Evolutionary conservation across 768 basidiomycete genomes (phyloP).

Genomic region (Panaeolus papilionaceus): DNA sequence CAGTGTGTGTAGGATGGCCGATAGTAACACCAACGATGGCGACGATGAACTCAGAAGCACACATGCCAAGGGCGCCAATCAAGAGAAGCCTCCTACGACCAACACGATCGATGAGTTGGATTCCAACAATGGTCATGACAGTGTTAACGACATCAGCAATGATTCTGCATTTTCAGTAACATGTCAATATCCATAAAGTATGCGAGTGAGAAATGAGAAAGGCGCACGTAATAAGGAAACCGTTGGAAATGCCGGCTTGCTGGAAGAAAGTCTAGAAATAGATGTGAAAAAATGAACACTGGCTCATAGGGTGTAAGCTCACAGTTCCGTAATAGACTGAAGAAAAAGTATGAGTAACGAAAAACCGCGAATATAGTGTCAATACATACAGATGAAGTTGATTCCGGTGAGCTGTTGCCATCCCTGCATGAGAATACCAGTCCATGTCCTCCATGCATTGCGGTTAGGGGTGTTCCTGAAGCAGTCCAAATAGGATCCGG

Average conservation of each 20-base stretch:
- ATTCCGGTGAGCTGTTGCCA: conserved; percentile 82
- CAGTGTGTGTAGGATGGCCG: conserved; percentile 23
- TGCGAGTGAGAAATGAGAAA: background rate
- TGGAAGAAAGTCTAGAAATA: conserved; percentile 74
- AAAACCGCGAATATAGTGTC: background rate
- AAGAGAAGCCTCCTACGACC: conserved; percentile 82
- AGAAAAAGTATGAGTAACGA: conserved; percentile 20
- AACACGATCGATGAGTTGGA: conserved; percentile 79
- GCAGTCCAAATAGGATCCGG: conserved; percentile 63
- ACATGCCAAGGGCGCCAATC: conserved; percentile 82
- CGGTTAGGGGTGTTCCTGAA: conserved; percentile 63
- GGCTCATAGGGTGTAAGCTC: conserved; percentile 66
- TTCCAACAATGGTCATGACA: conserved; percentile 76
- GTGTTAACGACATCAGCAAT: conserved; percentile 75
- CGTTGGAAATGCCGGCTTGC: conserved; percentile 56
- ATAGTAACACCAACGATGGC: conserved; percentile 48
- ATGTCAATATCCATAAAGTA: background rate
- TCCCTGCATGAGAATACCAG: conserved; percentile 64
- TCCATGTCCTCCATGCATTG: conserved; percentile 69
- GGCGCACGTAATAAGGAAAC: conserved; percentile 57
- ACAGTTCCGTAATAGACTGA: conserved; percentile 39
- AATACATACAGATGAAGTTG: conserved; percentile 52
- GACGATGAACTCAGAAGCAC: conserved; percentile 82
- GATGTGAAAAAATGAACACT: conserved; percentile 63
- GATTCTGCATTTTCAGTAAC: conserved; percentile 19